Evolutionary conservation across 495 filamentous ascomycete genomes (phyloP).

Genomic region (Neurospora discreta): DNA sequence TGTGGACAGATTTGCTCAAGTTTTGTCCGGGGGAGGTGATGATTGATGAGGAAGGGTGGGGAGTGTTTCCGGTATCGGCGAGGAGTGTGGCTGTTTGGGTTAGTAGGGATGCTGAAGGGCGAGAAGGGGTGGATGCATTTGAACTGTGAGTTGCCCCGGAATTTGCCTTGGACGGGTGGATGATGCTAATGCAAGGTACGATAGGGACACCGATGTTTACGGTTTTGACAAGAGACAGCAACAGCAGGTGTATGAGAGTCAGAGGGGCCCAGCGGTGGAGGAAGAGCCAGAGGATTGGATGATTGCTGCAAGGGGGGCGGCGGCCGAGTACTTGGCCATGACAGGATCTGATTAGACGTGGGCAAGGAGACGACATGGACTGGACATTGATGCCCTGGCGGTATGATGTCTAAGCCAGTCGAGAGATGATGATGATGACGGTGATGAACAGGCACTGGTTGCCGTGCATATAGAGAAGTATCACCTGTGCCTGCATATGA

Average conservation of each 20-base stretch:
- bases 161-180: too few species aligned
- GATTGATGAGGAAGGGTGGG: slow-evolving; percentile 47
- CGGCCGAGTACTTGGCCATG: neutral
- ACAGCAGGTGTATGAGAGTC: neutral
- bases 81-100: slow-evolving; percentile 54
- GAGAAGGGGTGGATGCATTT: slow-evolving; percentile 32
- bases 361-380: too few species aligned
- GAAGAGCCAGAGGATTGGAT: neutral
- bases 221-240: neutral
- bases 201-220: neutral
- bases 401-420: neutral
- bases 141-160: neutral
- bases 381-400: neutral
- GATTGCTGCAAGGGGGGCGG: neutral
- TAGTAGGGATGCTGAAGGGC: slow-evolving; percentile 37
- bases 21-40: slow-evolving; percentile 34
- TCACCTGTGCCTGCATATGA: neutral
- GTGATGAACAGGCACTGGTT: neutral
- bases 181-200: too few species aligned
- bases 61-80: slow-evolving; percentile 39
- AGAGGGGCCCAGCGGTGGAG: neutral
- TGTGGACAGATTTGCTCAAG: slow-evolving; percentile 54
- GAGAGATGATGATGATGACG: neutral
- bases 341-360: neutral
- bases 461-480: neutral